Percentiles rank a stretch among this genome's conserved stretches.
phyloP scores from a whole-genome alignment of 192 early-diverging fungal species.

The Coemansia sp. region DNA sequence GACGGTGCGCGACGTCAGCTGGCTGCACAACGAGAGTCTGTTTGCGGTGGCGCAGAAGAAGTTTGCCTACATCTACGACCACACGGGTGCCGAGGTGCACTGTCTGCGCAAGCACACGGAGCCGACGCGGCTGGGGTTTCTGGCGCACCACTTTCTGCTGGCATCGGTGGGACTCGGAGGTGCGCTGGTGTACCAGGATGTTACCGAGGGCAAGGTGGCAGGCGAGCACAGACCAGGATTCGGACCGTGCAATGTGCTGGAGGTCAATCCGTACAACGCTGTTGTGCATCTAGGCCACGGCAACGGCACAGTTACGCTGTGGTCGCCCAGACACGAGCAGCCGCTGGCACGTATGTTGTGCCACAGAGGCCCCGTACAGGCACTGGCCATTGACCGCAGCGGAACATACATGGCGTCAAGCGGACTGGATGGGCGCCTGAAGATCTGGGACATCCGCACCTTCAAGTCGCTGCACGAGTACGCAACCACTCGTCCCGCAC shows the following conservation, averaged over 20 bases:
- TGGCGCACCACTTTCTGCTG: constrained; percentile 92
- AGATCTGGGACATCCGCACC: constrained; percentile 90
- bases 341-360: constrained; percentile 95
- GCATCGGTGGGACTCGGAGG: constrained; percentile 80
- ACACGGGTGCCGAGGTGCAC: constrained; percentile 87
- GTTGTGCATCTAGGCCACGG: constrained; percentile 89
- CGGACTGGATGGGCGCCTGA: constrained; percentile 86
- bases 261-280: constrained; percentile 88
- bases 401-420: constrained; percentile 88
- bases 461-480: constrained; percentile 82
- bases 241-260: constrained; percentile 79
- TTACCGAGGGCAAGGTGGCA: constrained; percentile 83
- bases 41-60: constrained; percentile 96
- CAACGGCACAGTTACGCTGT: constrained; percentile 87
- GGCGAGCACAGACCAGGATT: constrained; percentile 75
- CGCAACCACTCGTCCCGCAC: constrained; percentile 73
- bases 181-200: constrained; percentile 89
- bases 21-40: constrained; percentile 94
- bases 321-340: constrained; percentile 80
- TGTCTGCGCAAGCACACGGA: constrained; percentile 80
- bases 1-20: constrained; percentile 87
- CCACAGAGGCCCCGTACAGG: constrained; percentile 82
- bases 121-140: constrained; percentile 80
- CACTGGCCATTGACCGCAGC: constrained; percentile 77
- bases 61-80: constrained; percentile 93